Percentiles rank a stretch among this genome's conserved stretches.
Evolutionary conservation across 2,329 filamentous ascomycete species (phyloP).

Genomic region (Colletotrichum truncatum): DNA sequence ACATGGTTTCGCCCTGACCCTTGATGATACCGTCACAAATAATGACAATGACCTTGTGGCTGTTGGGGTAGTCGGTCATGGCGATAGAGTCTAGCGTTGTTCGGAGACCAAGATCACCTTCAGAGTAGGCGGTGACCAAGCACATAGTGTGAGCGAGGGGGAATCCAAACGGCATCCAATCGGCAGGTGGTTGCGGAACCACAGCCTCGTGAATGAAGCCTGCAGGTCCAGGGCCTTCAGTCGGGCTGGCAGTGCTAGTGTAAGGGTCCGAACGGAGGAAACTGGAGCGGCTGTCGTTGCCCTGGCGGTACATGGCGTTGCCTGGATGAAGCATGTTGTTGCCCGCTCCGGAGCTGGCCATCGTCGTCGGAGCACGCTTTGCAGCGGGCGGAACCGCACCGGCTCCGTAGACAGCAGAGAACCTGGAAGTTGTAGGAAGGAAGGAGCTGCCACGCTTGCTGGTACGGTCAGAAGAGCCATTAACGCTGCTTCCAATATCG

Average conservation of each 20-base stretch:
- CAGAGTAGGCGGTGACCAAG: conserved; percentile 95
- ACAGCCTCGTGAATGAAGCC: conserved; percentile 98
- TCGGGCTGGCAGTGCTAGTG: conserved; percentile 59
- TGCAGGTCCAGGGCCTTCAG: conserved; percentile 81
- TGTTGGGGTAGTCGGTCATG: conserved; percentile 98
- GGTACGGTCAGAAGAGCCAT: conserved; percentile 70
- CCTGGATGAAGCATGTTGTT: conserved; percentile 76
- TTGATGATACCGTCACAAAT: conserved; percentile 99
- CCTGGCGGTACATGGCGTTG: conserved; percentile 73
- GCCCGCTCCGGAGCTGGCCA: conserved; percentile 87
- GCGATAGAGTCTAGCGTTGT: conserved; percentile 96
- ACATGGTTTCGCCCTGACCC: conserved; percentile 85
- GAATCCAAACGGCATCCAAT: conserved; percentile 98
- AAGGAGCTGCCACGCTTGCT: conserved; percentile 87
- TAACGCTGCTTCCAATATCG: conserved; percentile 73
- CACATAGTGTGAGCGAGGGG: conserved; percentile 94
- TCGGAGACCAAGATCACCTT: conserved; percentile 90
- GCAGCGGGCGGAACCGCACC: conserved; percentile 62
- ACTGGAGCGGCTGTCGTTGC: conserved; percentile 70
- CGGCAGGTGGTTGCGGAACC: conserved; percentile 93
- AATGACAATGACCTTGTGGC: conserved; percentile 95
- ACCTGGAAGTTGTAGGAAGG: conserved; percentile 91
- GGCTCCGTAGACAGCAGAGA: conserved; percentile 87
- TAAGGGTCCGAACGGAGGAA: conserved; percentile 70
- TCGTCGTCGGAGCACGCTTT: conserved; percentile 80